Percentiles rank a stretch among this genome's conserved stretches.
These are phyloP conservation scores for Aspergillus neotritici DNA, from an alignment of 2,329 filamentous ascomycete species.

Conservation along the genomic window DNA sequence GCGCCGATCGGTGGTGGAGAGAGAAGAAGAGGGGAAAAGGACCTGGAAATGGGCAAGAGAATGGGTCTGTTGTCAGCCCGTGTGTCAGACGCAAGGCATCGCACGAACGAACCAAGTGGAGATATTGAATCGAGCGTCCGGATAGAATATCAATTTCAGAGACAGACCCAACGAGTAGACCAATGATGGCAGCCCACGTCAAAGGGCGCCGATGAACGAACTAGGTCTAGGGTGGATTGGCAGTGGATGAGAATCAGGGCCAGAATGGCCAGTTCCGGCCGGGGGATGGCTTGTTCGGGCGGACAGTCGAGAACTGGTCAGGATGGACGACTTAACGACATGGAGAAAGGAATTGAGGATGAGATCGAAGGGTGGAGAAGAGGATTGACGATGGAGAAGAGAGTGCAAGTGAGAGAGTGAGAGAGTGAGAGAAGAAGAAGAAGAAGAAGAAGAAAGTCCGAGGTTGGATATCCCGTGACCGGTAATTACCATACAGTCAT, in stretches of 20 bases:
- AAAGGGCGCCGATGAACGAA: conserved; percentile 1
- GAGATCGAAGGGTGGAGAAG: neutral
- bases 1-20: neutral
- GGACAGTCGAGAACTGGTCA: too few species aligned
- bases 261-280: too few species aligned
- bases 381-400: neutral
- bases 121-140: conserved; percentile 14
- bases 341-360: too few species aligned
- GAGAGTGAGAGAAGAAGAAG: neutral
- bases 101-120: too few species aligned
- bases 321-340: too few species aligned
- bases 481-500: conserved; percentile 2
- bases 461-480: too few species aligned
- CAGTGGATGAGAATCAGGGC: too few species aligned
- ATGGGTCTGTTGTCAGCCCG: neutral
- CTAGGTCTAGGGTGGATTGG: too few species aligned
- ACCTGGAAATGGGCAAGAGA: conserved; percentile 2
- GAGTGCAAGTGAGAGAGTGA: neutral
- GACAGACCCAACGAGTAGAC: conserved; percentile 8
- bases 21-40: conserved; percentile 4
- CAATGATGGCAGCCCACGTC: conserved; percentile 30
- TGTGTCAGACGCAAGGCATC: too few species aligned
- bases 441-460: neutral
- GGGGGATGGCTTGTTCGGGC: too few species aligned
- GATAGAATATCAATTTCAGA: conserved; percentile 4